These are phyloP conservation scores for Tolypocladium tundrense DNA, from an alignment of 2,329 filamentous ascomycete genomes.

Conservation along the genomic window DNA sequence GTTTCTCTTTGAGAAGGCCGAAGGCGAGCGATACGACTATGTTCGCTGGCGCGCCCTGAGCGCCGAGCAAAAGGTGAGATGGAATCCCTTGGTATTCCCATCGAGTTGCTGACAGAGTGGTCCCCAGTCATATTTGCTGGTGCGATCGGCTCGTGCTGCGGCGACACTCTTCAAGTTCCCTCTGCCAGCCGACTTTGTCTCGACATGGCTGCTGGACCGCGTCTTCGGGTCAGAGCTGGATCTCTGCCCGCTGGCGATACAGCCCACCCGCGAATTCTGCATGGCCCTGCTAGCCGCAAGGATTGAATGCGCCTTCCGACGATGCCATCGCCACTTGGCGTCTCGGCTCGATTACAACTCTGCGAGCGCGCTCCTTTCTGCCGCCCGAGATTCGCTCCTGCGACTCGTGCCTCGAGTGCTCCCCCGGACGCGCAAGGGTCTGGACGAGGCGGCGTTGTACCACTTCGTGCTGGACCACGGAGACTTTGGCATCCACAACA, in stretches of 20 bases:
- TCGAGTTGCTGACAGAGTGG: background rate
- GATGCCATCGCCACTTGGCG: background rate
- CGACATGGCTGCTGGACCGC: conserved; percentile 5
- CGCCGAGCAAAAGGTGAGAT: conserved; percentile 1
- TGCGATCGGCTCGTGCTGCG: conserved; percentile 8
- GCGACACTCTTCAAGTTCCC: conserved; percentile 10
- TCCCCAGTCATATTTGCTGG: conserved; percentile 5
- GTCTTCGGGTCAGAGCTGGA: background rate
- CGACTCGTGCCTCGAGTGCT: conserved; percentile 13
- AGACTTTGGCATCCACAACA: conserved; percentile 23
- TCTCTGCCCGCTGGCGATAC: conserved; percentile 5
- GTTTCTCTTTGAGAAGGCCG: conserved; percentile 5
- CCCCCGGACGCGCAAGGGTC: conserved; percentile 1
- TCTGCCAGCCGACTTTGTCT: conserved; percentile 6
- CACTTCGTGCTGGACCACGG: conserved; percentile 22
- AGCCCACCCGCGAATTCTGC: conserved; percentile 19
- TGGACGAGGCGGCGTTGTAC: conserved; percentile 9
- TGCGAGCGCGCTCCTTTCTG: background rate
- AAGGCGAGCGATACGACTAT: conserved; percentile 4
- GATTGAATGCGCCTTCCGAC: conserved; percentile 16
- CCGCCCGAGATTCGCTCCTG: conserved; percentile 16
- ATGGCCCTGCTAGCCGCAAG: conserved; percentile 13
- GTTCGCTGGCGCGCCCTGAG: conserved; percentile 3
- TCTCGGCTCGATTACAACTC: background rate
- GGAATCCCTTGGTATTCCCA: no score